phyloP scores from a whole-genome alignment of 108 stramenopile species.

The Seminavis robusta region DNA sequence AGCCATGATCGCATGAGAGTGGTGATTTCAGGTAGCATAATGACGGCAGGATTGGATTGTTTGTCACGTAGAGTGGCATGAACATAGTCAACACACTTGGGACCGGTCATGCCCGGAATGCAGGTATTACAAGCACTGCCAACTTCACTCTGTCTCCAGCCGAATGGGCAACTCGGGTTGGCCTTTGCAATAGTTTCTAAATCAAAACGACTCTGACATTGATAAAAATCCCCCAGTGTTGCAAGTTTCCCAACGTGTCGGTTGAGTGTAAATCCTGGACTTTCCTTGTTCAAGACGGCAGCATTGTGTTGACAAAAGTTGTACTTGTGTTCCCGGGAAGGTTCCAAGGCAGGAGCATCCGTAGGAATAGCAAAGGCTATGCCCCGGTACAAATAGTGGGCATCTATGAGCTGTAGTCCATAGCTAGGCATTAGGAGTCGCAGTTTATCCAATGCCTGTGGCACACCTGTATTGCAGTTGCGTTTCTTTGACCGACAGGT shows the following conservation, averaged over 20 bases:
- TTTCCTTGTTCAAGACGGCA: background rate
- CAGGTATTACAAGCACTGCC: conserved; percentile 3
- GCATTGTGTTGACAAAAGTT: conserved; percentile 16
- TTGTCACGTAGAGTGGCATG: too few species aligned
- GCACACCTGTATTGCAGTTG: conserved; percentile 7
- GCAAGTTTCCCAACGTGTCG: background rate
- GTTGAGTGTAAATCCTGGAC: conserved; percentile 2
- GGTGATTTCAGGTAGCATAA: too few species aligned
- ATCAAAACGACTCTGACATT: background rate
- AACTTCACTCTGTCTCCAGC: background rate
- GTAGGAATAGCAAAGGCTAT: conserved; percentile 13
- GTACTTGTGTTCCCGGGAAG: background rate
- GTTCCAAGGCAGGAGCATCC: background rate
- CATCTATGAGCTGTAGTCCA: conserved; percentile 7
- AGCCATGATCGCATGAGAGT: background rate
- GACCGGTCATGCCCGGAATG: conserved; percentile 6
- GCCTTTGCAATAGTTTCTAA: background rate
- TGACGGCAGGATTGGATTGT: too few species aligned
- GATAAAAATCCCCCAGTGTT: conserved; percentile 2
- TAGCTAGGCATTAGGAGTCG: background rate
- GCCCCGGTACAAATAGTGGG: conserved; percentile 13
- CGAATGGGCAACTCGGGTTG: background rate
- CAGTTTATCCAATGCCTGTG: background rate
- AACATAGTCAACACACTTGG: too few species aligned
- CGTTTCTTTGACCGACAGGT: background rate